phyloP scores from a whole-genome alignment of 345 rosid genomes.

The Combretum micranthum region DNA sequence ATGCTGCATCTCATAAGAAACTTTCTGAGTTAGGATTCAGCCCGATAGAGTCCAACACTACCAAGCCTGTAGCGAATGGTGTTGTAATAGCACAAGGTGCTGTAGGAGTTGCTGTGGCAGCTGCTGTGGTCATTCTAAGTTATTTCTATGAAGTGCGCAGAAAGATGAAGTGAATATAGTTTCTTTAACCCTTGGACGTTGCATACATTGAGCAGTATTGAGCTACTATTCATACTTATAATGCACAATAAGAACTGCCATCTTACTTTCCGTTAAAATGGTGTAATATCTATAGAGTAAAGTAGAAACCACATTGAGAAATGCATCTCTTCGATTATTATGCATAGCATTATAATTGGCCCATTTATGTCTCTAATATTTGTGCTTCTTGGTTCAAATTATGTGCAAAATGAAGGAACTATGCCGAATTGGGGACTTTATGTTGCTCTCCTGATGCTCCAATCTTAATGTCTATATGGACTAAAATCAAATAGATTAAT shows the following conservation, averaged over 20 bases:
- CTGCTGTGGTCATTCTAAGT: constrained; percentile 71
- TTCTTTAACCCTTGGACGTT: not conserved
- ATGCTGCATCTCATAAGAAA: constrained; percentile 72
- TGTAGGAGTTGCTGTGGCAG: constrained; percentile 73
- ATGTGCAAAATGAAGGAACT: no score
- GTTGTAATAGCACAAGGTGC: constrained; percentile 67
- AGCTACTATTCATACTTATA: not conserved
- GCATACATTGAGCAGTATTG: not conserved
- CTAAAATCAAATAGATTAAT: no score
- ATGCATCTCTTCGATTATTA: no score
- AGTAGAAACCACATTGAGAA: no score
- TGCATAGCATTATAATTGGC: no score
- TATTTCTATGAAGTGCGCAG: constrained; percentile 75
- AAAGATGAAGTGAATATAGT: constrained; percentile 36
- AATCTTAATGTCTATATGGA: no score
- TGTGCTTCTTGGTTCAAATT: no score
- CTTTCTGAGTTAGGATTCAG: constrained; percentile 84
- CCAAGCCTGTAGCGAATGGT: constrained; percentile 42
- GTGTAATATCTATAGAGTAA: not conserved
- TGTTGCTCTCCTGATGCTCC: no score
- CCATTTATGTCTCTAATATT: no score
- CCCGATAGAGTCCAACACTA: constrained; percentile 35
- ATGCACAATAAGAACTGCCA: constrained; percentile 1
- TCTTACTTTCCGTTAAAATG: not conserved
- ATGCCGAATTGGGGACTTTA: no score